Evolutionary conservation across 352 stramenopile species (phyloP), one percentile per base, ranked within the genome.

Genomic region (Phytophthora cactorum): DNA sequence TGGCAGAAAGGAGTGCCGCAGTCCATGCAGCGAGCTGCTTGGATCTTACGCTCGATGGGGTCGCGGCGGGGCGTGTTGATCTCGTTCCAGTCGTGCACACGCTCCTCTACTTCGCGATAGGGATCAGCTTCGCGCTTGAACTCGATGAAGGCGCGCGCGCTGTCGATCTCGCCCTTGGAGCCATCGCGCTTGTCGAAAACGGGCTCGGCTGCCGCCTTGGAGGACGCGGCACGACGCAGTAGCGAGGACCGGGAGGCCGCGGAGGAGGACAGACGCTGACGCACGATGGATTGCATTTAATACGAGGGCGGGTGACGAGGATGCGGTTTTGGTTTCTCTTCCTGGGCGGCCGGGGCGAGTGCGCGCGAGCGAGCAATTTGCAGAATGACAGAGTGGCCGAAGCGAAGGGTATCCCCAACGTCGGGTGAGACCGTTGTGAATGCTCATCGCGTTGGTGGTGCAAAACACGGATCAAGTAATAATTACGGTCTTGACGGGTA

Each of bases 1-100:
- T 99, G 96, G 79, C 97, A 99, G 70, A 99, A 99, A 34, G 97
- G 97, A 14, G 97, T 99, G 47, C 97, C 97, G 77, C 97, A 99
- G 83, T 99, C 96, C 97, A 99, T 99, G 85, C 97, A 99, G 36
- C 97, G 92, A 52, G 97, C 96, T 2, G 96, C 97, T 75, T 99
- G 97, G 27, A 91, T 78, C 69, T 96, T 98, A 70, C 97, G 92
- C 72, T 98, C 89, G 29, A 66, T 68, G 8, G 92, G 83, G 53
- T 98, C 90, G 51, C 95, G 93, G 25, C 92, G 81, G 27, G 84
- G 72, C 51, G 88, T 92, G 79, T 99, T 98, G 72, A 99, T 98
- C 89, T 99, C 97, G 64, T 91, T 95, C 96, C 97, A 99, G 84
- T 99, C 97, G 60, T 98, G 88, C 38, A 99, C 82, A 41, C 97